Base-by-base conservation (phyloP, 1,284 basidiomycete genomes). In the Cryptococcus neoformans region DNA sequence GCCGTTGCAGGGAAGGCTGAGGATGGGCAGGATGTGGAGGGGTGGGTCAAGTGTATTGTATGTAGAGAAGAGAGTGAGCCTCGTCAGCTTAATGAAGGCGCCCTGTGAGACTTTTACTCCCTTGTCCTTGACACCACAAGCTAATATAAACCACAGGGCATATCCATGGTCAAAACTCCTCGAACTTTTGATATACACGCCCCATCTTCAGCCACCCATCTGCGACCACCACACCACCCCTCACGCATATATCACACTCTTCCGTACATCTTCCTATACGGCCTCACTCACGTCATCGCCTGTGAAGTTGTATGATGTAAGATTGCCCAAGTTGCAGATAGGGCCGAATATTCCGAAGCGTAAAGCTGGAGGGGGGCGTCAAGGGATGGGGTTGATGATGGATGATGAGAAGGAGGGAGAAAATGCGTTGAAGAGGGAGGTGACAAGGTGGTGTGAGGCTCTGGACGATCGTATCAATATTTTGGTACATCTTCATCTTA, bases 311-410 rank as follows among this genome's bases (percentile, higher is more conserved):
- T 54, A 68, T 16, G 66, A 72, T 36, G 59, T 62, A 4, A 60
- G 70, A 1, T 42, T 72, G 42, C 70, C 70, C 2, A 70, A 72
- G 49, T 42, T 72, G 9, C 70, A 72, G 53, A 67, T 72, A 21
- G 70, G 70, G 8, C 70, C 69, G 2, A 69, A 68, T 50, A 63
- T 72, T 1, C 17, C 63, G 6, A 70, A 69, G 54, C 60, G 70
- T 6, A 72, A 70, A 54, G 44, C 4, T 28, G 28, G 28, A 4
- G 28, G 28, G 28, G 28, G 28, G 53, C 2, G 66, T 62, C 2
- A 61, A 51, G 21, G 61, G 56, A 65, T 4, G 57, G 60, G 14
- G 42, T 69, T 21, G 28, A 51, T 48, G 17, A 51, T 48, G 11
- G 51, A 61, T 3, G 34, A 17, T 5, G 53, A 44, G 42, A 47